A percentile compares a stretch with the other conserved stretches of the same genome.
phyloP scores from a whole-genome alignment of 352 stramenopile species.

The Phytopythium boreale region DNA sequence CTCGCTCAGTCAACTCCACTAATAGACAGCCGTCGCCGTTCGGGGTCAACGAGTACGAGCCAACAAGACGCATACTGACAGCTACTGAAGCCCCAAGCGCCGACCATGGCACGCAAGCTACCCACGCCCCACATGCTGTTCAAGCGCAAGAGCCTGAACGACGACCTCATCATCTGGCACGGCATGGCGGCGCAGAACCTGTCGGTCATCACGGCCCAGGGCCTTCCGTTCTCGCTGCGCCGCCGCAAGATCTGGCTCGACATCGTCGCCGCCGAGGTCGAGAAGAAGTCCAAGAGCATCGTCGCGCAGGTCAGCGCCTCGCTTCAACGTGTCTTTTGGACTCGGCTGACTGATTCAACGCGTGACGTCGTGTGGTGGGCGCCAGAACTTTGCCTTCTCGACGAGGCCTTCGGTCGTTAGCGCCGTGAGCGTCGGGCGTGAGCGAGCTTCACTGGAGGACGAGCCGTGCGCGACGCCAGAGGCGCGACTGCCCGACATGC shows the following conservation, averaged over 20 bases:
- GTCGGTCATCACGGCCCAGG: conserved; percentile 26
- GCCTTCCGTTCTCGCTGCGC: conserved; percentile 31
- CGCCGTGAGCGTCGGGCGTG: neutral
- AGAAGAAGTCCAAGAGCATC: conserved; percentile 44
- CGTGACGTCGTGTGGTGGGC: too few species aligned
- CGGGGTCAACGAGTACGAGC: too few species aligned
- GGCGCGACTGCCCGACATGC: conserved; percentile 24
- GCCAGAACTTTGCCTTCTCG: neutral
- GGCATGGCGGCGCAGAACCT: conserved; percentile 55
- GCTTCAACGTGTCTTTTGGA: too few species aligned
- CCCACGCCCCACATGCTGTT: conserved; percentile 24
- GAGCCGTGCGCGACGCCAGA: conserved; percentile 15
- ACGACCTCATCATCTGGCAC: conserved; percentile 47
- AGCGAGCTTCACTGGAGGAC: neutral
- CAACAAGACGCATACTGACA: too few species aligned
- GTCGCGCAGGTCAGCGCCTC: conserved; percentile 27
- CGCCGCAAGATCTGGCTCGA: conserved; percentile 52
- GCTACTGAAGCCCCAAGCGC: too few species aligned
- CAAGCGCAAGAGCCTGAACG: conserved; percentile 47
- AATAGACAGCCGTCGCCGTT: too few species aligned
- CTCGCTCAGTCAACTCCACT: too few species aligned
- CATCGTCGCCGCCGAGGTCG: conserved; percentile 20
- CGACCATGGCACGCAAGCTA: too few species aligned
- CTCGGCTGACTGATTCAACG: too few species aligned
- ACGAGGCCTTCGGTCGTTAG: neutral